Percentiles rank a stretch among this genome's conserved stretches.
Evolutionary conservation across 139 green algal genomes (phyloP).

Genomic region (Haematococcus sp.): DNA sequence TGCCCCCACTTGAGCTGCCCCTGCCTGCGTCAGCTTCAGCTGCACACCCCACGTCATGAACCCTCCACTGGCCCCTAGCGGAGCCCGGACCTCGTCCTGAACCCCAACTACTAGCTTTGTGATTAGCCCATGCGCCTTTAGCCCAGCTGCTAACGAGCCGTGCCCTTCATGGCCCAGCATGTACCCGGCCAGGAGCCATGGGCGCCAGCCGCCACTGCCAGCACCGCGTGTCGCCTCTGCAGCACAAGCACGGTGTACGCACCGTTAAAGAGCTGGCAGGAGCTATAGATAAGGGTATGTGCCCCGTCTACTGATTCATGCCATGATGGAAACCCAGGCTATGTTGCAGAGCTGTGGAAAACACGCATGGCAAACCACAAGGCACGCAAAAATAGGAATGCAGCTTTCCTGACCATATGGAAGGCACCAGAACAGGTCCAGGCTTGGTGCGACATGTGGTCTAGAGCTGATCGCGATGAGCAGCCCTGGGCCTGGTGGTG

Average conservation of each 20-base stretch:
- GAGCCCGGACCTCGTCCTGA: constrained; percentile 24
- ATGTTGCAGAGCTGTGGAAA: too few relatives aligned
- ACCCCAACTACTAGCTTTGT: background rate
- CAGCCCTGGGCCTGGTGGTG: too few relatives aligned
- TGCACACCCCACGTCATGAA: constrained; percentile 50
- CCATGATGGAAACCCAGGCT: too few relatives aligned
- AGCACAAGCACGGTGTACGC: background rate
- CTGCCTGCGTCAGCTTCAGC: constrained; percentile 36
- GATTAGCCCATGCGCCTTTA: constrained; percentile 44
- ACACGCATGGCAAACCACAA: too few relatives aligned
- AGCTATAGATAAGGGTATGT: background rate
- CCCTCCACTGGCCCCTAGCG: constrained; percentile 17
- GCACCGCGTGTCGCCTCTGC: constrained; percentile 17
- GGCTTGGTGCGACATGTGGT: too few relatives aligned
- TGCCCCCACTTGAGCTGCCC: constrained; percentile 11
- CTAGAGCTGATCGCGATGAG: too few relatives aligned
- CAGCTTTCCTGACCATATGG: too few relatives aligned
- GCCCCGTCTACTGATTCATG: too few relatives aligned
- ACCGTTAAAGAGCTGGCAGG: background rate
- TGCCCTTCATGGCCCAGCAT: constrained; percentile 47
- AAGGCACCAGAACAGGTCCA: too few relatives aligned
- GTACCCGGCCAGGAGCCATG: constrained; percentile 47
- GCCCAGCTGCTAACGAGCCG: constrained; percentile 34
- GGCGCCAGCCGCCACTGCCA: background rate
- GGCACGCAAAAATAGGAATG: too few relatives aligned